Conservation (phyloP, 179 eudicot genomes). For the Spergularia azorica region DNA sequence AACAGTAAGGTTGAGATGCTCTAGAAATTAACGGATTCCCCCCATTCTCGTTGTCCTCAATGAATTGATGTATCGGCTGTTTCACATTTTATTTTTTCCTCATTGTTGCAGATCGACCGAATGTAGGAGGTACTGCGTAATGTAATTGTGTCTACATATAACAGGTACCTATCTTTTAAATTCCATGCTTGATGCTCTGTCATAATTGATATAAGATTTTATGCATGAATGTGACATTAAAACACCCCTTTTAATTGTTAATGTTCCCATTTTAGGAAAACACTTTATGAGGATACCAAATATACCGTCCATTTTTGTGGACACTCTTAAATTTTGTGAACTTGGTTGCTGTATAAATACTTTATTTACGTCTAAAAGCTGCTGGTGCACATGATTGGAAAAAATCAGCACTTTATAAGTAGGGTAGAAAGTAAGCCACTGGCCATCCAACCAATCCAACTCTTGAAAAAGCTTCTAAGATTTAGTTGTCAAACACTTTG, state of each 20-base stretch:
- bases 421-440: too few relatives aligned
- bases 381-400: too few relatives aligned
- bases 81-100: not conserved
- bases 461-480: too few relatives aligned
- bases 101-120: conserved; percentile 20
- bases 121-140: conserved; percentile 28
- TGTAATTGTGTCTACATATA: conserved; percentile 12
- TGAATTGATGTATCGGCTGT: conserved; percentile 1
- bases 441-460: too few relatives aligned
- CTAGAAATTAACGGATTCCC: too few relatives aligned
- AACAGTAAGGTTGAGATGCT: not conserved
- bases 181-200: conserved; percentile 12
- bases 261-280: too few relatives aligned
- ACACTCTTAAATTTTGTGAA: not conserved
- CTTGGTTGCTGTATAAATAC: not conserved
- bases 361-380: not conserved
- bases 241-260: not conserved
- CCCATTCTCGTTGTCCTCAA: not conserved
- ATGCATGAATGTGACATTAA: not conserved
- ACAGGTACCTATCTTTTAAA: conserved; percentile 6
- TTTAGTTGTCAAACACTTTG: too few relatives aligned
- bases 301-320: too few relatives aligned
- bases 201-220: not conserved
- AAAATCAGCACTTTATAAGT: too few relatives aligned
- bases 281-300: too few relatives aligned